A percentile compares a stretch with the other conserved stretches of the same genome.
These are phyloP conservation scores for Pleurotus eryngii DNA, from an alignment of 768 basidiomycete species.

Conservation along the genomic window DNA sequence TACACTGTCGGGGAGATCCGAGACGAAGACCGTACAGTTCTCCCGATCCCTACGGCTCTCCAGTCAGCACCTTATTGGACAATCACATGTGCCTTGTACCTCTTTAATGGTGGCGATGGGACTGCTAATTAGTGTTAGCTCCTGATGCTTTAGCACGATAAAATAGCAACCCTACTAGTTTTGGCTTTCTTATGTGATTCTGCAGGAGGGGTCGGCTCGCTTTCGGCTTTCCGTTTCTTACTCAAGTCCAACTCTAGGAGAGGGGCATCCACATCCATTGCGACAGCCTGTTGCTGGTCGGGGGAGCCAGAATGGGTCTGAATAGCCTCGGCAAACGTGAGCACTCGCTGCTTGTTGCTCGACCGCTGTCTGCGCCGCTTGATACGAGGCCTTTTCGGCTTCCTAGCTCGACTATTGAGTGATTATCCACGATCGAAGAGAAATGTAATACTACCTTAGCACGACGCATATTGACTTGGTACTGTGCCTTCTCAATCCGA, in stretches of 20 bases:
- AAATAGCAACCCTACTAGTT: constrained; percentile 40
- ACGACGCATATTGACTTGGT: constrained; percentile 58
- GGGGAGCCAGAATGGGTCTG: constrained; percentile 20
- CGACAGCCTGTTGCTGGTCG: constrained; percentile 34
- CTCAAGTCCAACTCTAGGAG: constrained; percentile 28
- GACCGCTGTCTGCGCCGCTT: constrained; percentile 43
- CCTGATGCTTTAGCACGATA: background rate
- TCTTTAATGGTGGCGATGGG: constrained; percentile 50
- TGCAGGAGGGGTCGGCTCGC: constrained; percentile 30
- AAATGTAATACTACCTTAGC: constrained; percentile 46
- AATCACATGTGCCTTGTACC: constrained; percentile 35
- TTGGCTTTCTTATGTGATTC: constrained; percentile 56
- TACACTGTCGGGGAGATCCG: constrained; percentile 55
- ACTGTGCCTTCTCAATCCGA: constrained; percentile 62
- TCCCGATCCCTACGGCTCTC: constrained; percentile 76
- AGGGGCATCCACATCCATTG: constrained; percentile 27
- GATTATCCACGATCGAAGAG: background rate
- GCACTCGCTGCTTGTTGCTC: constrained; percentile 36
- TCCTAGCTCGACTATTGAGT: constrained; percentile 36
- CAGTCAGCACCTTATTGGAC: background rate
- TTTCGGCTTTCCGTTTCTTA: constrained; percentile 65
- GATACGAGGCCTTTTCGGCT: constrained; percentile 54
- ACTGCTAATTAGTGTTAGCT: constrained; percentile 9
- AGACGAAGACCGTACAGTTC: constrained; percentile 87
- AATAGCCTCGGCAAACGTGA: constrained; percentile 26